Base-by-base conservation (phyloP, 2,329 filamentous ascomycete genomes). In the Septoria petroselini region DNA sequence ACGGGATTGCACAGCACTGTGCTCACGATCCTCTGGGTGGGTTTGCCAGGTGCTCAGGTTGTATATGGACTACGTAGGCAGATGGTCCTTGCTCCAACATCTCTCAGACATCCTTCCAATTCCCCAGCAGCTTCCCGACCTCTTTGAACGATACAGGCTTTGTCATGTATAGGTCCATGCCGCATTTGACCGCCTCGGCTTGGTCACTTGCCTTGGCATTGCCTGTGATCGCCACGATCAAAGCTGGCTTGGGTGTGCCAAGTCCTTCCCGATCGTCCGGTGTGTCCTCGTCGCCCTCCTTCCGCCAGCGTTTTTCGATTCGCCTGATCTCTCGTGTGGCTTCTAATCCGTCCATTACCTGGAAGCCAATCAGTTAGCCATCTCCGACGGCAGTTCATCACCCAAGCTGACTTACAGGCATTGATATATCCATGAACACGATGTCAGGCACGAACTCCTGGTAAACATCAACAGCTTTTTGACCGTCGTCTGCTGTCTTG, bases 361-460 rank as follows among this genome's bases (percentile, higher is more conserved):
- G 9, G 9, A 9, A 27, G 5, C 9, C 23, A 9, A 27, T 27
- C 23, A 27, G 9, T 27, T 9, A 27, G 23, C 23, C 9, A 27
- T 5, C 23, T 9, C 23, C 23, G 23, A 27, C 5, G 23, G 23
- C 23, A 27, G 23, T n/a, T n/a, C n/a, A n/a, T n/a, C n/a, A n/a
- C n/a, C n/a, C n/a, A n/a, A n/a, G n/a, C n/a, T 27, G 5, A 9
- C 23, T 27, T 27, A 27, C 23, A 1, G 66, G 66, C 66, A 68
- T 68, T 11, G 52, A 58, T 9, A 68, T 58, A 37, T 68, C 76
- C 74, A 79, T 79, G 17, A 78, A 70, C 2, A 79, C 70, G 34
- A 76, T 69, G 31, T 72, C 70, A 41, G 71, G 73, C 0, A 65
- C 58, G 6, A 65, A 62, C 58, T 56, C 38, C 2, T 69, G 63